Base-by-base conservation (phyloP, 176 grass and related monocot genomes). In the Calamus simplicifolius region DNA sequence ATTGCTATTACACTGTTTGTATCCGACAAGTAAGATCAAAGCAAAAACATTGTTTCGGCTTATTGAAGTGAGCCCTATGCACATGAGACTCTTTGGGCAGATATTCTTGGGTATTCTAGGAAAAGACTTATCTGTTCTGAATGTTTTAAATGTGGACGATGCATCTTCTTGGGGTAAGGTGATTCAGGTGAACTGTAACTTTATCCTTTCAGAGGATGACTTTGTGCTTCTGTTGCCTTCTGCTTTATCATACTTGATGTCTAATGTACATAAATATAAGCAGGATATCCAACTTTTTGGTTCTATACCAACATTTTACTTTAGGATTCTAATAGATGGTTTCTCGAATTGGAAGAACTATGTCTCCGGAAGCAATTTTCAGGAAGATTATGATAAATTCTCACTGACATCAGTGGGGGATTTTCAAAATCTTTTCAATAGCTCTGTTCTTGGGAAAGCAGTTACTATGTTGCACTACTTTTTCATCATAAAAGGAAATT, bases 291-390 rank as follows among this genome's bases (percentile, higher is more conserved):
- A 74, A 61, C 69, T 57, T 54, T 60, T 77, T 74, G 58, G 48
- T 58, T 51, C 59, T 65, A 67, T 90, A 68, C 56, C 51, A 13
- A 63, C 56, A 38, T 89, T 95, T 69, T 95, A 90, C 70, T 58
- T 60, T 60, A 66, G 62, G 49, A 61, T 84, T 25, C 73, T 95
- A 25, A 79, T 89, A 61, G 63, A 58, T 48, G 83, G 86, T 19
- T 90, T 95, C 52, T 72, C 82, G 69, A 79, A 79, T 56, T 95
- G 90, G 90, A 79, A 84, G 56, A 80, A 18, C 52, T 95, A 80
- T 71, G 71, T 87, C 53, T 75, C 50, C 60, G 38, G 63, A 27
- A 73, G 66, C 17, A 28, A 78, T 75, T 89, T 90, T 62, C 50
- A 69, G 62, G 82, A 95, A 81, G 73, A 73, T 49, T 81, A 69